A percentile compares a stretch with the other conserved stretches of the same genome.
These are phyloP conservation scores for Ascochyta rabiei DNA, from an alignment of 2,329 filamentous ascomycete species.

Conservation along the genomic window DNA sequence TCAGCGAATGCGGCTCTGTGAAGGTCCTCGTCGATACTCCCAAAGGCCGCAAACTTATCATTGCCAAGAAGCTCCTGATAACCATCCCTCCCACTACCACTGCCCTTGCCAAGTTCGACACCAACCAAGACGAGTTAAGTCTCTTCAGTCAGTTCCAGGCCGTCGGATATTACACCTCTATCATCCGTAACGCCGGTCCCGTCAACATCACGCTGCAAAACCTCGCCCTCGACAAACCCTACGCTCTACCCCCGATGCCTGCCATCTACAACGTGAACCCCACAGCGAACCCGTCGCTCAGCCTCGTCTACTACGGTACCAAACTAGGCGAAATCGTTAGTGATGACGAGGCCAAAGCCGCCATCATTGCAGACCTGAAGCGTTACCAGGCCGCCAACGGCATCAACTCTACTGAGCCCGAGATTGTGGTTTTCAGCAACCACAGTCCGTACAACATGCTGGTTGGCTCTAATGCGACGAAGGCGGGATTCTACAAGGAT, in stretches of 20 bases:
- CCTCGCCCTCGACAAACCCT: conserved; percentile 32
- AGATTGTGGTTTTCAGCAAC: conserved; percentile 31
- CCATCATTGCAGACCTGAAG: conserved; percentile 24
- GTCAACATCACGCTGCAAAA: conserved; percentile 34
- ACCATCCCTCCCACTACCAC: conserved; percentile 50
- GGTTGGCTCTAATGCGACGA: conserved; percentile 18
- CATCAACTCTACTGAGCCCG: conserved; percentile 8
- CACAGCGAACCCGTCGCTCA: conserved; percentile 5
- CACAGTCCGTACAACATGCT: conserved; percentile 35
- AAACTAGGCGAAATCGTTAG: conserved; percentile 18
- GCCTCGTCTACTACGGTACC: conserved; percentile 26
- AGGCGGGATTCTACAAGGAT: conserved; percentile 27
- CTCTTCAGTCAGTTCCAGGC: conserved; percentile 49
- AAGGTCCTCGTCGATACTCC: conserved; percentile 23
- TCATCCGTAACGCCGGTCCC: conserved; percentile 49
- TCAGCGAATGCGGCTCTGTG: conserved; percentile 13
- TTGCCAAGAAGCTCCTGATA: conserved; percentile 51
- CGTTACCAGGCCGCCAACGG: conserved; percentile 15
- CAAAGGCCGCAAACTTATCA: conserved; percentile 32
- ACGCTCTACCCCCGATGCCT: conserved; percentile 30
- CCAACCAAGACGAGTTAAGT: conserved; percentile 40
- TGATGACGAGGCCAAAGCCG: conserved; percentile 22
- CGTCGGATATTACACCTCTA: conserved; percentile 48
- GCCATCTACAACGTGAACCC: not conserved
- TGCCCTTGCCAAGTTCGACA: conserved; percentile 46